These are phyloP conservation scores for Wallacemonas rigidus DNA, from an alignment of 208 protist genomes.

Conservation along the genomic window DNA sequence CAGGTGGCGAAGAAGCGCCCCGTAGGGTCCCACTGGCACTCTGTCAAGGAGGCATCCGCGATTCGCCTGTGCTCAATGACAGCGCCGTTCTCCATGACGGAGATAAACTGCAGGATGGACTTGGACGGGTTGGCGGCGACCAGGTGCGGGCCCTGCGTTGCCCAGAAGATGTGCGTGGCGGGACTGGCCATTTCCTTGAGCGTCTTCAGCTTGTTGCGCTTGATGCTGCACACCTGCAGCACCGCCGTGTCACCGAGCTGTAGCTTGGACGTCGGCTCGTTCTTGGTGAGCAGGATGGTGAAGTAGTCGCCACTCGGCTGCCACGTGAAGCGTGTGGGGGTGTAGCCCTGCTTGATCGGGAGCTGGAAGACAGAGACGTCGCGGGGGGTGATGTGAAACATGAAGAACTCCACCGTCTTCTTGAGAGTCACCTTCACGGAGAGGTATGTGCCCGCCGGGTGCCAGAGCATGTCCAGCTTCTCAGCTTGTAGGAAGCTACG, in stretches of 20 bases:
- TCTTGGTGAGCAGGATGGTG: conserved; percentile 70
- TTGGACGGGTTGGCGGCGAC: conserved; percentile 84
- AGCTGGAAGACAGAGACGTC: conserved; percentile 67
- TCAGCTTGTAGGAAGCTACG: conserved; percentile 83
- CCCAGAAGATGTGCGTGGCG: conserved; percentile 84
- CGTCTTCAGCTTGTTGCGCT: conserved; percentile 78
- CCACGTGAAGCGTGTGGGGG: conserved; percentile 83
- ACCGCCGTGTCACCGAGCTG: conserved; percentile 56
- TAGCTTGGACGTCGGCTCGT: conserved; percentile 26
- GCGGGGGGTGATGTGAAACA: conserved; percentile 72
- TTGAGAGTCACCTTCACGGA: conserved; percentile 73
- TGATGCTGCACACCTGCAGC: conserved; percentile 80
- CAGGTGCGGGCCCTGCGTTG: conserved; percentile 63
- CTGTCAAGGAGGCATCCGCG: conserved; percentile 53
- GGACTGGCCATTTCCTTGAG: conserved; percentile 59
- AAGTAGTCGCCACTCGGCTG: conserved; percentile 83
- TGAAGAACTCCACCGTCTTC: conserved; percentile 73
- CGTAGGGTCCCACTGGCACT: conserved; percentile 90
- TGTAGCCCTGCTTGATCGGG: conserved; percentile 69
- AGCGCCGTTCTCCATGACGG: conserved; percentile 67
- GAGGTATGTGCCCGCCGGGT: conserved; percentile 83
- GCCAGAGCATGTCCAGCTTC: conserved; percentile 85
- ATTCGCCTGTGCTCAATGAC: conserved; percentile 69
- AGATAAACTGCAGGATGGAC: conserved; percentile 85
- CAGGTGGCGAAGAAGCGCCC: conserved; percentile 88